Base-by-base conservation (phyloP, 2,329 filamentous ascomycete species). In the Fusarium caatingaense region DNA sequence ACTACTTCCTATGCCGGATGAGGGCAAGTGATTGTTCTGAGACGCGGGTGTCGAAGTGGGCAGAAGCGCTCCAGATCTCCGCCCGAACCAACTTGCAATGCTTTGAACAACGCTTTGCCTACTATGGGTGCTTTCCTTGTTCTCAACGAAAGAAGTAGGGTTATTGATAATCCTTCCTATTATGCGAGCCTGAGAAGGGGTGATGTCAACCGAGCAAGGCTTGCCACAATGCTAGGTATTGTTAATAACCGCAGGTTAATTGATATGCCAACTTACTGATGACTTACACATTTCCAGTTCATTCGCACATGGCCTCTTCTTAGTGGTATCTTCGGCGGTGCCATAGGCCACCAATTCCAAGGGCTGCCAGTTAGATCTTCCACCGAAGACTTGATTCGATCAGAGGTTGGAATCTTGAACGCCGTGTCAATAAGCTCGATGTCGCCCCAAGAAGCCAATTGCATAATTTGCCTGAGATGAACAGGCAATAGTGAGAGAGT, bases 301-400 rank as follows among this genome's bases (percentile, higher is more conserved):
- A 61, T 49, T 23, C 58, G 28, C 13, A 49, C 13, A 8, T 58
- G 21, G 5, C 58, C 58, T 23, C 28, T 42, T 34, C 6, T 42
- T 18, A 61, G 16, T 41, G 53, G n/a, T 11, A 21, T 18, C 12
- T 23, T 32, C 2, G 58, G 58, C 25, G 44, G 9, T n/a, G 21
- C 8, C 9, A 61, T 21, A 12, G 44, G 53, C 58, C 53, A 58
- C 58, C 44, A 61, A 16, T 61, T 27, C 58, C 58, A 61, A 27
- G 53, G 44, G 13, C 53, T 58, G 2, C 54, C 58, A 6, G 58
- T 58, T 7, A 48, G 9, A 15, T 49, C 5, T 20, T 61, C 58
- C 3, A 48, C 4, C 1, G 34, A 49, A 11, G 15, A 49, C 18
- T 61, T 61, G 42, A 61, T 41, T 23, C 11, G 21, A 21, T 49